Evolutionary conservation across 805 yeast species (phyloP), one percentile per base, ranked within the genome.

Genomic region (Nakazawaea molendinolei): DNA sequence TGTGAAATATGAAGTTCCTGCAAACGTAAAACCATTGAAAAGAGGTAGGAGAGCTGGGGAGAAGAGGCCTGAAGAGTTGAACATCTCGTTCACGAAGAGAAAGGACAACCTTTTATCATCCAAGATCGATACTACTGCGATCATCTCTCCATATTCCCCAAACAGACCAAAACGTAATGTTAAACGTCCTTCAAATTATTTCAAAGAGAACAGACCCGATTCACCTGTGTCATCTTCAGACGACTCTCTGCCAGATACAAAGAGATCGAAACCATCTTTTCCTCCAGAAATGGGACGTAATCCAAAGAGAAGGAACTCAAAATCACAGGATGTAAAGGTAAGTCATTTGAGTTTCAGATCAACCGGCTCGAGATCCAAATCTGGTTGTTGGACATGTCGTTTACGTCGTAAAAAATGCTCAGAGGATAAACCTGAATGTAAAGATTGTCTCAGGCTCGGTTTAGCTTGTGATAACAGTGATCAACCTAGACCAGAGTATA

Each of bases 311-410:
- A 30, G 5, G 25, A n/a, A 19, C 24, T 15, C 14, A 13, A 31
- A 23, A 16, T 23, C 18, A 30, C 12, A 13, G 15, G 21, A 13
- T 13, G 21, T 24, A 63, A 50, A 4, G 60, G 14, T 19, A 27
- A 14, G 15, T 18, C 4, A 25, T 20, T 17, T 14, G 30, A 33
- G 21, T 25, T 15, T 25, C 31, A 5, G 8, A 18, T 14, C 17
- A 18, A 44, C 42, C 63, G 71, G n/a, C n/a, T n/a, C 6, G 44
- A 47, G 80, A 33, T 72, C 79, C 1, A 69, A 69, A 41, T 61
- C 62, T 21, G 89, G 89, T 0, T 82, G 92, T 50, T 82, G 90
- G 90, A 82, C 85, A 5, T 82, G 90, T 51, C 58, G 89, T 39
- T 55, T 79, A 13, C 65, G 92, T 26, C 77, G 84, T 44, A 82